Base-by-base conservation (phyloP, 768 basidiomycete genomes). In the Lanmaoa pseudosensibilis region DNA sequence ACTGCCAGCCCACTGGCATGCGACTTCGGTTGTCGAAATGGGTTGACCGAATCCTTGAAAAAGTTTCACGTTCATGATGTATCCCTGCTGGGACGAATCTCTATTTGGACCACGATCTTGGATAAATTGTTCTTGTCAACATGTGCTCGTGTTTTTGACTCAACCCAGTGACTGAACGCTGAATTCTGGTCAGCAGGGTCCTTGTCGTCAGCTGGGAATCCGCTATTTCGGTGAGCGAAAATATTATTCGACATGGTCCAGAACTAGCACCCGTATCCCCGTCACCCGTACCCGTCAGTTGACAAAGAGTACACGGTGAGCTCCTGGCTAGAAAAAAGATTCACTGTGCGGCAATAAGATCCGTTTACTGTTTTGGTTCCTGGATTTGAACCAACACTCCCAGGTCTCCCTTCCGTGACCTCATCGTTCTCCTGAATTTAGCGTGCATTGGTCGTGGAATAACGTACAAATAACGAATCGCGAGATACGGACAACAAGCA, bases 401-500 rank as follows among this genome's bases (percentile, higher is more conserved):
- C 54, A 51, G 39, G 46, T 56, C 9, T 44, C 25, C 34, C 37
- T 27, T 44, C 43, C 40, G 33, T 69, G 61, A 67, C 67, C 62
- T 61, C 67, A 64, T 54, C 19, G 5, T 52, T 55, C 65, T 62
- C 63, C 66, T 68, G 61, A 61, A 65, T 65, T 68, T 67, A 52
- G 43, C 54, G 37, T 43, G 8, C 57, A 54, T 65, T 54, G 33
- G 43, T 38, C 30, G 39, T 34, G n/a, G 11, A 32, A 67, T 69
- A 60, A 71, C 68, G 68, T 69, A 69, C 64, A 57, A 55, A 63
- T 65, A 55, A 56, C 69, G 16, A 52, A 39, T 53, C 33, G 34
- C 54, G 32, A 58, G 37, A 45, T 23, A 19, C 44, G 23, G 21
- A 27, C 45, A 30, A 43, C 48, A 36, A 48, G 45, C 50, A 58